These are phyloP conservation scores for Beauveria medogensis DNA, from an alignment of 2,329 filamentous ascomycete genomes.

Conservation along the genomic window DNA sequence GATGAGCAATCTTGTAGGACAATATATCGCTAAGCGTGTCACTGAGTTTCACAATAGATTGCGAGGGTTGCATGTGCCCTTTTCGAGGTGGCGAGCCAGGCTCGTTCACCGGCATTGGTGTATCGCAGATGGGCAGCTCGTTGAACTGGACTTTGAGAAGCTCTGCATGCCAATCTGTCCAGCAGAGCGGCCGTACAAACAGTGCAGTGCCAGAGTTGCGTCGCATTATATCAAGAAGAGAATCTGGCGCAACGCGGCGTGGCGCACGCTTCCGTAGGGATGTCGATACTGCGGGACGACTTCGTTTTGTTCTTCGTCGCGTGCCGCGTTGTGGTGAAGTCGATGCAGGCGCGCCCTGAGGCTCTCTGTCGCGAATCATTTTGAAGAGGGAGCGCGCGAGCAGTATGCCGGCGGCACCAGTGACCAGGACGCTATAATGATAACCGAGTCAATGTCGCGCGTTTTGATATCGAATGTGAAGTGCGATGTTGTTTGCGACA, in stretches of 20 bases:
- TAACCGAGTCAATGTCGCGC: background rate
- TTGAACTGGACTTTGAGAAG: conserved; percentile 41
- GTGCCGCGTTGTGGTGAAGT: background rate
- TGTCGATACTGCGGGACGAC: background rate
- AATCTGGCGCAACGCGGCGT: conserved; percentile 33
- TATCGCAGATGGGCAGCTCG: conserved; percentile 32
- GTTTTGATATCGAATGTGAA: background rate
- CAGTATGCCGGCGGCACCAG: conserved; percentile 1
- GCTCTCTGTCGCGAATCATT: conserved; percentile 2
- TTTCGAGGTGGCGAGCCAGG: conserved; percentile 27
- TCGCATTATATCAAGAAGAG: conserved; percentile 45
- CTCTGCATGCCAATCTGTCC: conserved; percentile 44
- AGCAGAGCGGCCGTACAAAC: conserved; percentile 45
- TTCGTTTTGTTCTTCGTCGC: background rate
- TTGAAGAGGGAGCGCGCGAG: conserved; percentile 4
- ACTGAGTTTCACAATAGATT: conserved; percentile 34
- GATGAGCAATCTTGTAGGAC: conserved; percentile 23
- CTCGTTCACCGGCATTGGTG: conserved; percentile 29
- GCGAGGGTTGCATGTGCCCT: conserved; percentile 31
- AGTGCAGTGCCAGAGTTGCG: conserved; percentile 39
- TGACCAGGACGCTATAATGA: background rate
- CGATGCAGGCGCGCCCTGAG: background rate
- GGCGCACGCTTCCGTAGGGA: conserved; percentile 13
- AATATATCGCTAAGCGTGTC: conserved; percentile 37
- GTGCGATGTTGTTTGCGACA: background rate